Percentiles rank a stretch among this genome's conserved stretches.
phyloP scores from a whole-genome alignment of 805 yeast genomes.

The Monosporozyma siamensis region DNA sequence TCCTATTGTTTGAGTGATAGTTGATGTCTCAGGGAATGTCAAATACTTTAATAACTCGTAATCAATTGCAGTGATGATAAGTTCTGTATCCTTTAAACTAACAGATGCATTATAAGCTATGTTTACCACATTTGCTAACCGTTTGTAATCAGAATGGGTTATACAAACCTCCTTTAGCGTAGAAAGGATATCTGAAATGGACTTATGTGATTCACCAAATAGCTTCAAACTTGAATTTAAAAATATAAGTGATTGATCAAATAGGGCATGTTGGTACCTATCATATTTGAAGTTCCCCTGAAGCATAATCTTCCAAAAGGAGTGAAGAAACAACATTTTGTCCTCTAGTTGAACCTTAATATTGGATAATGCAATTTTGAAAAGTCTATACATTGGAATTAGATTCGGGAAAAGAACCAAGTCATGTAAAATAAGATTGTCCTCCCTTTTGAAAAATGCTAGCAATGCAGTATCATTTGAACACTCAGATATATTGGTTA shows the following conservation, averaged over 20 bases:
- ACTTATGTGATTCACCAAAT: neutral
- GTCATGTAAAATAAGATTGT: neutral
- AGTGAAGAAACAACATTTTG: neutral
- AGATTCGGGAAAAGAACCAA: neutral
- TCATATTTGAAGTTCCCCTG: neutral
- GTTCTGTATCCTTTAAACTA: slow-evolving; percentile 8
- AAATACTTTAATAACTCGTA: slow-evolving; percentile 10
- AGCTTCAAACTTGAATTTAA: slow-evolving; percentile 10
- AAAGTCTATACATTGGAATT: neutral
- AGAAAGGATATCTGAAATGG: slow-evolving; percentile 5
- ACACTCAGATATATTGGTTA: too few species aligned
- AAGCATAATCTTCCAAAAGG: neutral
- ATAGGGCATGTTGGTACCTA: slow-evolving; percentile 3
- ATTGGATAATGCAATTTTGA: neutral
- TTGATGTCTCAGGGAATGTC: slow-evolving; percentile 1
- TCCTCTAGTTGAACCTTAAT: neutral
- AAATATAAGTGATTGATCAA: slow-evolving; percentile 18
- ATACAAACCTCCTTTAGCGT: slow-evolving; percentile 14
- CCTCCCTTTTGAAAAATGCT: neutral
- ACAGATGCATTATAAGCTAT: slow-evolving; percentile 24
- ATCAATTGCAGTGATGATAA: slow-evolving; percentile 10
- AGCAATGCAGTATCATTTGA: neutral
- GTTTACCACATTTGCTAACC: slow-evolving; percentile 22
- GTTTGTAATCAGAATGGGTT: slow-evolving; percentile 12
- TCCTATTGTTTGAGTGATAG: neutral